A percentile compares a stretch with the other conserved stretches of the same genome.
These are phyloP conservation scores for Fusarium virguliforme DNA, from an alignment of 2,329 filamentous ascomycete species.

Conservation along the genomic window DNA sequence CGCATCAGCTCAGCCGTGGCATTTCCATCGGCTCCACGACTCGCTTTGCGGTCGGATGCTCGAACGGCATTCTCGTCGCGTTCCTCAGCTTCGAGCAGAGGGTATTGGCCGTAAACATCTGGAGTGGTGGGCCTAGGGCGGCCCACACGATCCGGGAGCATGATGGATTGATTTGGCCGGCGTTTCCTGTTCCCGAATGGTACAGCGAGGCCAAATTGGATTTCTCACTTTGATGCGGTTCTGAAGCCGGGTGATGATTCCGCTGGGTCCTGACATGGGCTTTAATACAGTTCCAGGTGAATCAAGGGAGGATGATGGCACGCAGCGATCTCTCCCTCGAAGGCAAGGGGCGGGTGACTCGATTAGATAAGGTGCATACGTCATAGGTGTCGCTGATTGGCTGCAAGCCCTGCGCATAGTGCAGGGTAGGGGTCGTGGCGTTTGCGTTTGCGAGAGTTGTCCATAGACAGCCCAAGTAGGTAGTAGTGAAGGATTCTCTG, in stretches of 20 bases:
- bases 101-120: conserved; percentile 10
- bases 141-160: conserved; percentile 3
- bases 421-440: too few relatives aligned
- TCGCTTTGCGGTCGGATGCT: background rate
- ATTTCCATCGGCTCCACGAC: conserved; percentile 2
- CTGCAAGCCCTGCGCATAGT: background rate
- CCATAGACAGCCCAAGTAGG: too few relatives aligned
- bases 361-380: background rate
- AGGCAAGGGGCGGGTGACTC: background rate
- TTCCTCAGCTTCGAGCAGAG: conserved; percentile 30
- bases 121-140: background rate
- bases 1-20: conserved; percentile 29
- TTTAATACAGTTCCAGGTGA: background rate
- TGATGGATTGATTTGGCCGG: background rate
- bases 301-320: conserved; percentile 6
- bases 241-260: too few relatives aligned
- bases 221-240: too few relatives aligned
- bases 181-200: background rate
- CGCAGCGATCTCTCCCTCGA: background rate
- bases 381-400: background rate
- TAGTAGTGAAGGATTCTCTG: too few relatives aligned
- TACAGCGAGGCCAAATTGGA: background rate
- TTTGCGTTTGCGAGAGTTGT: too few relatives aligned
- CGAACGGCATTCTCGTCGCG: conserved; percentile 12
- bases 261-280: too few relatives aligned